phyloP scores from a whole-genome alignment of 129 eudicot species.

The Artemisia argyi region DNA sequence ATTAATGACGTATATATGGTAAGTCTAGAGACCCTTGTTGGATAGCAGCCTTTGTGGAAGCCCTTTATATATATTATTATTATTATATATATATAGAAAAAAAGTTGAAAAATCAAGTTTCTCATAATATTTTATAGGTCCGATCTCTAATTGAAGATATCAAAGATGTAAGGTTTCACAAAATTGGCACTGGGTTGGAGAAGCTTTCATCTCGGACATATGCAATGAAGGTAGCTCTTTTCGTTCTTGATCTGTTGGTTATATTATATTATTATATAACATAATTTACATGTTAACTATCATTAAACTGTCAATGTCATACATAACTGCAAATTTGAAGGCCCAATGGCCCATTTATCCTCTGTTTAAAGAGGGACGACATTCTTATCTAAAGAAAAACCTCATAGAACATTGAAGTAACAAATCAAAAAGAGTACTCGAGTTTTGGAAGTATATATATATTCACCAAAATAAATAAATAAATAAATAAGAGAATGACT shows the following conservation, averaged over 20 bases:
- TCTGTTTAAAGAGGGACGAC: not conserved
- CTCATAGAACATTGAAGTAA: not conserved
- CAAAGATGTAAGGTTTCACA: slow-evolving; percentile 93
- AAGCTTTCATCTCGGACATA: slow-evolving; percentile 66
- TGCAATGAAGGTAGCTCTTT: slow-evolving; percentile 72
- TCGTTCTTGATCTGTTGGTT: no score
- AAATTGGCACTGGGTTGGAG: slow-evolving; percentile 91
- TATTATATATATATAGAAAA: slow-evolving; percentile 5
- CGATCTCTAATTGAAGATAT: slow-evolving; percentile 97
- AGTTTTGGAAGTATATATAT: no score
- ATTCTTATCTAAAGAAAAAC: not conserved
- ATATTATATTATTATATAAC: not conserved
- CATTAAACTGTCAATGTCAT: no score
- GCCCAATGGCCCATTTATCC: no score
- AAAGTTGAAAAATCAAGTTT: not conserved
- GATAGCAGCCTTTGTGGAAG: slow-evolving; percentile 1
- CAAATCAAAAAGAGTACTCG: no score
- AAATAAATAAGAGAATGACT: no score
- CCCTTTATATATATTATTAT: not conserved
- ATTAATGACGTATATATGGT: slow-evolving; percentile 90
- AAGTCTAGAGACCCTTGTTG: slow-evolving; percentile 34
- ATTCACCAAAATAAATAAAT: no score
- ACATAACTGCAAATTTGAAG: no score
- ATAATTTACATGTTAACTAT: not conserved
- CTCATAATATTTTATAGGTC: slow-evolving; percentile 48